Conservation (phyloP, 1,139 yeast genomes). For the Suhomyces bolitotheri region DNA sequence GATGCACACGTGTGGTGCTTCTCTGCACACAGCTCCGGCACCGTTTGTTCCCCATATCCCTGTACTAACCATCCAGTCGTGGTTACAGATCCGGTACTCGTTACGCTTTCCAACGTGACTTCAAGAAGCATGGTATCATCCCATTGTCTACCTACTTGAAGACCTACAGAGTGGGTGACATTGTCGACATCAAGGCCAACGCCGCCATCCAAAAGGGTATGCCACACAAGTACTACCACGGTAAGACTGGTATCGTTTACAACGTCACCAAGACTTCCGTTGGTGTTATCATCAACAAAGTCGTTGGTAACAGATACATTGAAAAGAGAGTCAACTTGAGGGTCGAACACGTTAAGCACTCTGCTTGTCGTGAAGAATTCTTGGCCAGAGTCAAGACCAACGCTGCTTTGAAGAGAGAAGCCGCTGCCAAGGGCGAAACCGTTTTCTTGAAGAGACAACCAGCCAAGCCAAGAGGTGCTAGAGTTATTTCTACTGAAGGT, state of each 20-base stretch:
- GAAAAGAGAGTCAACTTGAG: conserved; percentile 99
- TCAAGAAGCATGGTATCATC: conserved; percentile 95
- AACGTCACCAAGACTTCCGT: conserved; percentile 98
- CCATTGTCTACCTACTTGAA: conserved; percentile 96
- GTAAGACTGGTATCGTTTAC: conserved; percentile 99
- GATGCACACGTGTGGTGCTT: too few relatives aligned
- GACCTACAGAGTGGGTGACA: conserved; percentile 98
- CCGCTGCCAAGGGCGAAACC: conserved; percentile 90
- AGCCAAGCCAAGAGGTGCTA: conserved; percentile 93
- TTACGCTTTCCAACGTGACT: conserved; percentile 99
- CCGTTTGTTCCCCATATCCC: background rate
- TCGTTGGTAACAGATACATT: conserved; percentile 97
- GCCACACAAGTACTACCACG: conserved; percentile 99
- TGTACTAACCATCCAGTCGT: conserved; percentile 57
- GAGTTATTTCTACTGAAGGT: conserved; percentile 73
- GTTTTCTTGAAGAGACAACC: conserved; percentile 98
- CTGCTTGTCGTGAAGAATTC: conserved; percentile 99
- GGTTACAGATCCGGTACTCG: conserved; percentile 99
- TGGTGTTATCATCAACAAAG: conserved; percentile 97
- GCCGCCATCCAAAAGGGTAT: conserved; percentile 99
- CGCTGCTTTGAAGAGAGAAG: conserved; percentile 91
- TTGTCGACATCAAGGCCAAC: conserved; percentile 98
- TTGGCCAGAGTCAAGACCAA: conserved; percentile 96
- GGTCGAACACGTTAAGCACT: conserved; percentile 98
- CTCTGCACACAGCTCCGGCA: too few relatives aligned